Percentiles rank a stretch among this genome's conserved stretches.
phyloP scores from a whole-genome alignment of 768 basidiomycete genomes.

The Lactifluus echinatus region DNA sequence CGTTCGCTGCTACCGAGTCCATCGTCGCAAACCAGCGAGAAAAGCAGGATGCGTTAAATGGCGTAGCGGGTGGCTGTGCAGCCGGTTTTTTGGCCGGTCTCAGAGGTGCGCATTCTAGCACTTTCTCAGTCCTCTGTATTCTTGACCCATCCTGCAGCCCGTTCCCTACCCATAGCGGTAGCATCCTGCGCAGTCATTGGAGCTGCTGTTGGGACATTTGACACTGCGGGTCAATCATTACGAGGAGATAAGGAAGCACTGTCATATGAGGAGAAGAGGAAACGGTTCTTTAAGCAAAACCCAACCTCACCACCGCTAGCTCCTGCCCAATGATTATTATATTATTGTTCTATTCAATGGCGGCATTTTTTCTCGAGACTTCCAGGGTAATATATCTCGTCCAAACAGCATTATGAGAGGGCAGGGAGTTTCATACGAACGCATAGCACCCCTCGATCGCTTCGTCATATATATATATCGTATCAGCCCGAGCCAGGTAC shows the following conservation, averaged over 20 bases:
- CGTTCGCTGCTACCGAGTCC: constrained; percentile 78
- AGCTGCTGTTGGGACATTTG: constrained; percentile 70
- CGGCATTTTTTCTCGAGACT: not conserved
- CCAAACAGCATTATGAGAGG: not conserved
- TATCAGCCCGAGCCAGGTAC: not conserved
- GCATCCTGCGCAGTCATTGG: constrained; percentile 75
- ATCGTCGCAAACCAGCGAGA: constrained; percentile 72
- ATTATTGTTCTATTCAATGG: not conserved
- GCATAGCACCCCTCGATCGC: not conserved
- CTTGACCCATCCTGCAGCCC: constrained; percentile 41
- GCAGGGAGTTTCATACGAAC: not conserved
- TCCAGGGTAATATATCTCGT: not conserved
- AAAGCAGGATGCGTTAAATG: constrained; percentile 73
- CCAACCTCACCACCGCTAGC: constrained; percentile 38
- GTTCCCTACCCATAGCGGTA: constrained; percentile 75
- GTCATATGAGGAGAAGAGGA: constrained; percentile 58
- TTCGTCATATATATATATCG: not conserved
- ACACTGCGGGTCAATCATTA: constrained; percentile 60
- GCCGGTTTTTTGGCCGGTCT: constrained; percentile 89
- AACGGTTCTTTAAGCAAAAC: constrained; percentile 75
- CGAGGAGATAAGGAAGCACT: constrained; percentile 37
- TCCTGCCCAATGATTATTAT: constrained; percentile 18
- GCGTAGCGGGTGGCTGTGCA: constrained; percentile 82
- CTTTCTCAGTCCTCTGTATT: not conserved
- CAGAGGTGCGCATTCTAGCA: constrained; percentile 44